Conservation (phyloP, 345 rosid species). For the Aquilaria malaccensis region DNA sequence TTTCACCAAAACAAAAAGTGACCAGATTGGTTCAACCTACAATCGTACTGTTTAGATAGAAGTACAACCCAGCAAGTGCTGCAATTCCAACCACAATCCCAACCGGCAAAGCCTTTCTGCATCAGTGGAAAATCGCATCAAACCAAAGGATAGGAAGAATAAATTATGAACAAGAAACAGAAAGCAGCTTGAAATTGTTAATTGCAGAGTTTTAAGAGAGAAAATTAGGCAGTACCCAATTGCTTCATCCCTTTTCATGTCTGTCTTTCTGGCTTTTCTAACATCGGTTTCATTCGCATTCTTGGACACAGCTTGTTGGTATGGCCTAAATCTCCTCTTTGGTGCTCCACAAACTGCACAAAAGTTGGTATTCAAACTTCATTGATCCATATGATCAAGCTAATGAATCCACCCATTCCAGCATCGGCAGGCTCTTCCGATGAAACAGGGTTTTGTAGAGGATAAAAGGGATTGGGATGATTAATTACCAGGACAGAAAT, state of each 20-base stretch:
- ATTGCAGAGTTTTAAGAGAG: no score
- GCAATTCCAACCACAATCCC: slow-evolving; percentile 56
- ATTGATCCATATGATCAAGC: no score
- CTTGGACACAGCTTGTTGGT: slow-evolving; percentile 52
- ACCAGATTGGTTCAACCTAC: slow-evolving; percentile 17
- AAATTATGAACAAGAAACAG: no score
- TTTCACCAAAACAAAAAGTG: no score
- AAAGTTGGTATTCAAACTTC: neutral
- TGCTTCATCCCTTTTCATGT: slow-evolving; percentile 63
- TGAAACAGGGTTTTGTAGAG: neutral
- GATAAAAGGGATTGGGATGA: neutral
- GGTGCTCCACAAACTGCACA: slow-evolving; percentile 94
- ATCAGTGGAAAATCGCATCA: neutral
- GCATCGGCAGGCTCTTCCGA: neutral
- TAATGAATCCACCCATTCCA: neutral
- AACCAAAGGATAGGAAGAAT: no score
- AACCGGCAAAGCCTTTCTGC: slow-evolving; percentile 75
- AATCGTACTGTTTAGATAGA: slow-evolving; percentile 48
- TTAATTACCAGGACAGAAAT: slow-evolving; percentile 71
- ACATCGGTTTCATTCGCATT: slow-evolving; percentile 48
- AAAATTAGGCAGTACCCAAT: slow-evolving; percentile 38
- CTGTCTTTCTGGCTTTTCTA: slow-evolving; percentile 74
- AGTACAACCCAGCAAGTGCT: slow-evolving; percentile 69
- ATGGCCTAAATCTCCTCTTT: slow-evolving; percentile 74
- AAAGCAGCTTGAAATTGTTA: no score